Evolutionary conservation across 2,329 filamentous ascomycete species (phyloP), one percentile per base, ranked within the genome.

Genomic region (Acrodontium crateriforme): DNA sequence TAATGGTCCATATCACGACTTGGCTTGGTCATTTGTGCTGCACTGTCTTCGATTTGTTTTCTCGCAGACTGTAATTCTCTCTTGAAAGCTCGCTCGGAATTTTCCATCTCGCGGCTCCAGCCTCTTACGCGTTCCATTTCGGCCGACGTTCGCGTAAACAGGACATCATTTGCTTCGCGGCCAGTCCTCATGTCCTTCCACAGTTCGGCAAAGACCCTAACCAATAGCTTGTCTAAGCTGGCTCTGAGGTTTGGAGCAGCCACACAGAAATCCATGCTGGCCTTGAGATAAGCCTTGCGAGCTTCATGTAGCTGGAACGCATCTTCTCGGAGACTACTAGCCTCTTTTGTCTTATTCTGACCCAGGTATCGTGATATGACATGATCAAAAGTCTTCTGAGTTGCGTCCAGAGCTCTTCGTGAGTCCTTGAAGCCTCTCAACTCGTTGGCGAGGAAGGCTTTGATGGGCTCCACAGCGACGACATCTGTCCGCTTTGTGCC

Each of bases 291-390:
- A 17, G 75, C 71, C 48, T 89, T 91, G 33, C 87, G 73, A 14
- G 82, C 80, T 60, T 95, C 89, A 50, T 93, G 89, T 19, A 95
- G 72, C 50, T 89, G 77, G 47, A 98, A 98, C 1, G 89, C 89
- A 55, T 98, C 89, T 54, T 98, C 89, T 35, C 89, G 71, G 31
- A 98, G 63, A 1, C 84, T 72, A 0, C 84, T 94, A 0, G 87
- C 72, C 54, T 98, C 89, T 56, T 95, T 98, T 5, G 82, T 77
- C 62, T 94, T 95, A 40, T 76, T 79, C 55, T 94, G 84, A 3
- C 70, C 65, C 4, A 84, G 69, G 49, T 92, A 95, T 33, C 85
- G 74, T 13, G 80, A 71, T 32, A 94, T 68, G 3, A 80, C 73
- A 30, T 70, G 69, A 52, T 98, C 89, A 46, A 85, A 93, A 3